These are phyloP conservation scores for Adansonia grandidieri DNA, from an alignment of 441 rosid species.

Conservation along the genomic window DNA sequence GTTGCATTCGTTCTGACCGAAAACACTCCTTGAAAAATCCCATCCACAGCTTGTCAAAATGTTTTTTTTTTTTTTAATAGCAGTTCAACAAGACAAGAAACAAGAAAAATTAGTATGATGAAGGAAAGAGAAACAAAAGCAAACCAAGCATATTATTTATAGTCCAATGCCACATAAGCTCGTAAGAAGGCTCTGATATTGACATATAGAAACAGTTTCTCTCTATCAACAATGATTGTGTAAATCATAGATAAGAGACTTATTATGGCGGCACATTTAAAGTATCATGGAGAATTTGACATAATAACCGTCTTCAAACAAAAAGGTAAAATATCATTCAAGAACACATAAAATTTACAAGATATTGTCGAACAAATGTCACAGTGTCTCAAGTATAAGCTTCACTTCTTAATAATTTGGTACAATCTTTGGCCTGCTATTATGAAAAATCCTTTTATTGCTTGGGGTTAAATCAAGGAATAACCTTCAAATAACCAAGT, in stretches of 20 bases:
- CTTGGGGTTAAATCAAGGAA: not conserved
- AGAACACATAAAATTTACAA: not conserved
- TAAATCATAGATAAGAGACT: not conserved
- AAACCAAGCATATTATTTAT: not conserved
- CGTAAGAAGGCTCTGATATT: not conserved
- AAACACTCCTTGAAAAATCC: constrained; percentile 46
- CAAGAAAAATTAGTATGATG: constrained; percentile 24
- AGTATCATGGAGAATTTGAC: not conserved
- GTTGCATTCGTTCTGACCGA: constrained; percentile 52
- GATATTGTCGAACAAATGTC: not conserved
- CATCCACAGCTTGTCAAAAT: constrained; percentile 57
- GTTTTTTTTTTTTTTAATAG: constrained; percentile 32
- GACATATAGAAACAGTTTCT: not conserved
- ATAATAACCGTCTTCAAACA: not conserved
- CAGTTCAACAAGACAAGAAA: constrained; percentile 39
- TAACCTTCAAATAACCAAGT: not conserved
- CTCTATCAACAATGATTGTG: not conserved
- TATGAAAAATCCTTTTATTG: not conserved
- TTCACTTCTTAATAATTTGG: not conserved
- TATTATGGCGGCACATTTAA: not conserved
- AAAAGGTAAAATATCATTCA: not conserved
- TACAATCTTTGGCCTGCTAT: not conserved
- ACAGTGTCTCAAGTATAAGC: not conserved
- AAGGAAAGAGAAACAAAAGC: constrained; percentile 12
- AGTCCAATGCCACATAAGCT: not conserved